Conservation (phyloP, 768 basidiomycete genomes). For the Lactarius trivialis region DNA sequence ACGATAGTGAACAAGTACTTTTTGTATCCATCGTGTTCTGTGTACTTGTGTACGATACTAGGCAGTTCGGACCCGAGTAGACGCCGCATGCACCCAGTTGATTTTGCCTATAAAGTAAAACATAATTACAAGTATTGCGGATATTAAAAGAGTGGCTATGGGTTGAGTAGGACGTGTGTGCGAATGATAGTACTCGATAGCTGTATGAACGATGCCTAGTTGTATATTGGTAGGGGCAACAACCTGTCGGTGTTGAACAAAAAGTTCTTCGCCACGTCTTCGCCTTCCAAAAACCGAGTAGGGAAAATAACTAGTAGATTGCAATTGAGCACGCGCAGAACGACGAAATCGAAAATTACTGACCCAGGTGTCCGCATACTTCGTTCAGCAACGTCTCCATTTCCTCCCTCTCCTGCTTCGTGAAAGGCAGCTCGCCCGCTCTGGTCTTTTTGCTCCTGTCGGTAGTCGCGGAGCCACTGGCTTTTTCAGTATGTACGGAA, state of each 20-base stretch:
- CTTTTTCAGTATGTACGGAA: conserved; percentile 27
- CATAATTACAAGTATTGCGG: background rate
- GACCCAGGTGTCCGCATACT: conserved; percentile 82
- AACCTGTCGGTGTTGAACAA: conserved; percentile 83
- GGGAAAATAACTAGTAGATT: conserved; percentile 70
- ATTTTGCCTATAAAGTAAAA: background rate
- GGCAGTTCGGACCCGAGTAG: background rate
- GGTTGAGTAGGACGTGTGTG: background rate
- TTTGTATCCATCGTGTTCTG: background rate
- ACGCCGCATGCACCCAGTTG: background rate
- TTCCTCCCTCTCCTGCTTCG: conserved; percentile 76
- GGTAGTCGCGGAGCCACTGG: conserved; percentile 21
- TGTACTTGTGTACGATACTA: background rate
- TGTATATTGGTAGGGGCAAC: conserved; percentile 69
- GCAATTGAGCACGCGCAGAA: background rate
- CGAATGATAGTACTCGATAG: background rate
- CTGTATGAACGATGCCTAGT: conserved; percentile 30
- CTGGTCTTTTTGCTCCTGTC: conserved; percentile 35
- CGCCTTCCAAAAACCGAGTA: conserved; percentile 84
- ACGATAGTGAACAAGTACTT: background rate
- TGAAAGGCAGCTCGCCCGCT: conserved; percentile 65
- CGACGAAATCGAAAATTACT: conserved; percentile 24
- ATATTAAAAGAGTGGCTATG: background rate
- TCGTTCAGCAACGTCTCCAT: conserved; percentile 81
- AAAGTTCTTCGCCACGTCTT: conserved; percentile 89